Evolutionary conservation across 257 asterid genomes (phyloP).

Genomic region (Cinchona pubescens): DNA sequence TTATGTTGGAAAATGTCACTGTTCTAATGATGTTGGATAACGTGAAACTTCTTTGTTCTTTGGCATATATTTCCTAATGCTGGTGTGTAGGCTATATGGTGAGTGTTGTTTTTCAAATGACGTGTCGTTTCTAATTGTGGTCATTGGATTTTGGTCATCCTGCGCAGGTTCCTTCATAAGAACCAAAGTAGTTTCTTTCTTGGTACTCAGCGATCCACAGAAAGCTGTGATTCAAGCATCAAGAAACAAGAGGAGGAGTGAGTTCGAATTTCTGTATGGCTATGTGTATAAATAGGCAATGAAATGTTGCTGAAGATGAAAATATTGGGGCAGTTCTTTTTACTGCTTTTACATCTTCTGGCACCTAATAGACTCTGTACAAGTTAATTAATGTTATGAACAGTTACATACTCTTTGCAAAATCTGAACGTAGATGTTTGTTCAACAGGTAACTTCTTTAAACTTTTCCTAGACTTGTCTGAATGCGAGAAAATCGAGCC

Average conservation of each 20-base stretch:
- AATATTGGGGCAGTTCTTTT: conserved; percentile 1
- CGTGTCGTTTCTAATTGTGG: not conserved
- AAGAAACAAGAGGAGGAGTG: conserved; percentile 11
- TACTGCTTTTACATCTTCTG: not conserved
- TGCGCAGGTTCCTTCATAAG: conserved; percentile 56
- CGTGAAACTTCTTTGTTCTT: not conserved
- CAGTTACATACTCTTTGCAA: not conserved
- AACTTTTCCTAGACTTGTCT: too few species aligned
- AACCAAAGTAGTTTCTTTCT: conserved; percentile 40
- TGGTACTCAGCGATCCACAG: conserved; percentile 27
- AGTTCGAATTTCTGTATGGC: not conserved
- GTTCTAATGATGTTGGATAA: not conserved
- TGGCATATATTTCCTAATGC: not conserved
- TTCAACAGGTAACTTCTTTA: not conserved
- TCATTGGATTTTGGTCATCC: not conserved
- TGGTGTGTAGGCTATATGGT: not conserved
- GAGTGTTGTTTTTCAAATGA: not conserved
- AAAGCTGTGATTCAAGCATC: conserved; percentile 10
- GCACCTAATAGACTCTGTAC: not conserved
- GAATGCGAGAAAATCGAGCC: too few species aligned
- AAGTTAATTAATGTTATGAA: not conserved
- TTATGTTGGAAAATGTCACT: too few species aligned
- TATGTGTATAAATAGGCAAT: not conserved
- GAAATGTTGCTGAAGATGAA: not conserved
- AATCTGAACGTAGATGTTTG: not conserved